Evolutionary conservation across 805 yeast genomes (phyloP).

Genomic region (Scheffersomyces amazonensis): DNA sequence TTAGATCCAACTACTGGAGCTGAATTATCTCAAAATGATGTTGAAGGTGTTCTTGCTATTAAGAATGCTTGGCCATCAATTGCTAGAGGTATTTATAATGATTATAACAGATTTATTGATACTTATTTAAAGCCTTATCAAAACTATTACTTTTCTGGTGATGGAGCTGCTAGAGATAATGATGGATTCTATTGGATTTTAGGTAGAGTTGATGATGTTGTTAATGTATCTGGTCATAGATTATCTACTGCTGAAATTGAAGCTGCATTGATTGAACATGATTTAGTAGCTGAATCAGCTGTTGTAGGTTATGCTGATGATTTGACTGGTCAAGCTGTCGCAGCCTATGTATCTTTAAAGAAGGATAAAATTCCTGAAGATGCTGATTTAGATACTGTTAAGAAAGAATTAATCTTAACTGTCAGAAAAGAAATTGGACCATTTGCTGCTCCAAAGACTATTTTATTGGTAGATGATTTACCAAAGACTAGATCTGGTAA

Average conservation of each 20-base stretch:
- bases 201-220: conserved; percentile 98
- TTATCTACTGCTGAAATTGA: conserved; percentile 98
- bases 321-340: conserved; percentile 95
- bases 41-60: conserved; percentile 94
- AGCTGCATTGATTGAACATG: conserved; percentile 80
- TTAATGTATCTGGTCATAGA: conserved; percentile 96
- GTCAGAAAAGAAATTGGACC: conserved; percentile 92
- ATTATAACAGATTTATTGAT: conserved; percentile 81
- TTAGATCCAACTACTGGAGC: conserved; percentile 92
- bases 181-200: conserved; percentile 98
- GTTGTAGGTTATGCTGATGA: conserved; percentile 95
- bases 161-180: conserved; percentile 95
- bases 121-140: conserved; percentile 93
- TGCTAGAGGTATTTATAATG: conserved; percentile 92
- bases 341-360: conserved; percentile 89
- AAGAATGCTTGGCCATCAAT: conserved; percentile 97
- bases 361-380: conserved; percentile 35
- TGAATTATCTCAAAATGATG: conserved; percentile 82
- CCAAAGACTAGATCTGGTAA: conserved; percentile 99
- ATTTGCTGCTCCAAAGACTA: conserved; percentile 92
- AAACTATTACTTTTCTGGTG: conserved; percentile 94
- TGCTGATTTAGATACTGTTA: conserved; percentile 54
- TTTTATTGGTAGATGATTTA: conserved; percentile 80
- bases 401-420: conserved; percentile 76
- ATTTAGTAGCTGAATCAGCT: conserved; percentile 88